phyloP scores from a whole-genome alignment of 371 early-diverging fungal species.

The Chytridium lagenaria region DNA sequence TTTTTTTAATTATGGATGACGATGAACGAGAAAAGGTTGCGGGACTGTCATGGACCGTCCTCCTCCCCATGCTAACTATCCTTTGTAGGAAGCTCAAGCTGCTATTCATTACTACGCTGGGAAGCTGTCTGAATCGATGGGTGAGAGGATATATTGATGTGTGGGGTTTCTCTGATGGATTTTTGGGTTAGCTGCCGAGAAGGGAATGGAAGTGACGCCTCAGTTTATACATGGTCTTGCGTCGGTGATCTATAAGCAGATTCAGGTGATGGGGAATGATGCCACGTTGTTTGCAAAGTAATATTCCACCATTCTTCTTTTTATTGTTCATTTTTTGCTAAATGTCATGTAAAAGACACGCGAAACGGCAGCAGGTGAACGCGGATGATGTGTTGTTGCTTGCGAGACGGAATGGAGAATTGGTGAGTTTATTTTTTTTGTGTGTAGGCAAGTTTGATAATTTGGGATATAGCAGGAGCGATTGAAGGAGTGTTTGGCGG shows the following conservation, averaged over 20 bases:
- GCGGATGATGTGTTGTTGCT: conserved; percentile 11
- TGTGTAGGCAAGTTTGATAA: neutral
- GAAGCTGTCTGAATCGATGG: conserved; percentile 3
- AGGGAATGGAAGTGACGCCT: neutral
- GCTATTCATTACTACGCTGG: conserved; percentile 16
- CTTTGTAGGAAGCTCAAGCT: neutral
- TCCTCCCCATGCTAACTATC: neutral
- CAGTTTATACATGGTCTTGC: conserved; percentile 13
- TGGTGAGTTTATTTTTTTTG: neutral
- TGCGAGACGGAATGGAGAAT: neutral
- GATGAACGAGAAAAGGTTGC: no score
- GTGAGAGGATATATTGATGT: neutral
- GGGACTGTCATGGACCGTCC: no score
- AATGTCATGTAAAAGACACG: conserved; percentile 12
- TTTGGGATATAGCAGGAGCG: neutral
- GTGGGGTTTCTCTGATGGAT: neutral
- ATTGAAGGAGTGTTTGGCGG: neutral
- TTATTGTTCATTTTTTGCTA: neutral
- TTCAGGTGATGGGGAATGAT: neutral
- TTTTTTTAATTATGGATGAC: no score
- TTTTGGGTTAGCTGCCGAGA: neutral
- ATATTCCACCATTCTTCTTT: neutral
- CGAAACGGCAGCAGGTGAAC: conserved; percentile 11
- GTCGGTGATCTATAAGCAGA: conserved; percentile 7
- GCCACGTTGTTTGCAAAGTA: conserved; percentile 8